Conservation (phyloP, 1,284 basidiomycete genomes). For the Apiotrichum domesticum region DNA sequence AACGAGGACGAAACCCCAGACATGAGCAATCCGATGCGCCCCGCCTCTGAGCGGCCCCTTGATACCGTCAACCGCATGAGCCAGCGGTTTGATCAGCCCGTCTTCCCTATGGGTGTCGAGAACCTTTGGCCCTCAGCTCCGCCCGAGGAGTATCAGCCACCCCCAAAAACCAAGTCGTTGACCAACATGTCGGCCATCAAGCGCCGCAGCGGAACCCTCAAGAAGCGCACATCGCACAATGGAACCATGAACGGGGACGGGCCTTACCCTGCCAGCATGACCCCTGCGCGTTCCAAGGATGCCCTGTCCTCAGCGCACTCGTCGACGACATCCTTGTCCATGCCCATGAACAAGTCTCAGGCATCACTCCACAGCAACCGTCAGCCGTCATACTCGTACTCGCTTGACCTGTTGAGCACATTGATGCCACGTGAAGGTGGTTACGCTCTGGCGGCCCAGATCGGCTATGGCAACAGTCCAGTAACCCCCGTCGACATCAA, state of each 20-base stretch:
- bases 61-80: constrained; percentile 41
- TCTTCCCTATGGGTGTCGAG: constrained; percentile 18
- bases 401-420: constrained; percentile 36
- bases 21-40: constrained; percentile 41
- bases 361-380: constrained; percentile 17
- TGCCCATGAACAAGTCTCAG: constrained; percentile 33
- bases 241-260: constrained; percentile 11
- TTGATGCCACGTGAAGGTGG: constrained; percentile 45
- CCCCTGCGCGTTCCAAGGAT: constrained; percentile 8
- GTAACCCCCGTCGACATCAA: constrained; percentile 19
- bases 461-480: constrained; percentile 18
- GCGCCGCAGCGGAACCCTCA: constrained; percentile 9
- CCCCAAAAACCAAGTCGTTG: constrained; percentile 31
- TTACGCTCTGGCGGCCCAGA: constrained; percentile 44
- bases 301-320: constrained; percentile 36
- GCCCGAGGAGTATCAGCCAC: constrained; percentile 15
- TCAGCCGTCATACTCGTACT: constrained; percentile 36
- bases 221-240: constrained; percentile 16
- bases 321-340: constrained; percentile 35
- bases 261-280: neutral
- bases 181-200: constrained; percentile 28
- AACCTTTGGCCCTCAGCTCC: constrained; percentile 32
- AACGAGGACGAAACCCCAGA: constrained; percentile 33
- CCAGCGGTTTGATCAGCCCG: constrained; percentile 22
- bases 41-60: constrained; percentile 39